A percentile compares a stretch with the other conserved stretches of the same genome.
Evolutionary conservation across 306 rosid species (phyloP).

Genomic region (Abrus pulchellus): DNA sequence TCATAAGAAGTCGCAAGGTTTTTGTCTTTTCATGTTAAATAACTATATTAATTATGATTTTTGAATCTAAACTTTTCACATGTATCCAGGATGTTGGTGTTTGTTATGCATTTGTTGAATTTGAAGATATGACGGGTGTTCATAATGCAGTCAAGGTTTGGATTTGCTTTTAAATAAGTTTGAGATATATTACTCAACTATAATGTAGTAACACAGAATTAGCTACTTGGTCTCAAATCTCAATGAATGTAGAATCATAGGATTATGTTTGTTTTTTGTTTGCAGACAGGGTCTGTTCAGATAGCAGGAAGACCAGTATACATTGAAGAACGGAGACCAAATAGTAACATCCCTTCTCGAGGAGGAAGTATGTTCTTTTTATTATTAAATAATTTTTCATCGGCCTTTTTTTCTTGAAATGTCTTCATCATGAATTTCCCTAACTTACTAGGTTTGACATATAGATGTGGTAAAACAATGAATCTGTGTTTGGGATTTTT

Average conservation of each 20-base stretch:
- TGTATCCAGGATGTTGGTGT: constrained; percentile 91
- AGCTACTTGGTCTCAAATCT: constrained; percentile 24
- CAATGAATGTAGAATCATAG: constrained; percentile 3
- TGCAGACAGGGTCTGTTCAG: constrained; percentile 79
- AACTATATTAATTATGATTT: constrained; percentile 21
- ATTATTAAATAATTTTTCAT: neutral
- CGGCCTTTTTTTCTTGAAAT: neutral
- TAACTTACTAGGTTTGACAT: neutral
- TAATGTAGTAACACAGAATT: neutral
- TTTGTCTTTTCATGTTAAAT: constrained; percentile 38
- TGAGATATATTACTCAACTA: constrained; percentile 18
- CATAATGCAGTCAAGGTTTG: constrained; percentile 91
- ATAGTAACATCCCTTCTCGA: constrained; percentile 82
- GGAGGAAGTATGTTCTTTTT: constrained; percentile 71
- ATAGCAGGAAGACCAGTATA: constrained; percentile 86
- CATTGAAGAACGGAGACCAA: constrained; percentile 97
- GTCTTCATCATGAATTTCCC: constrained; percentile 3
- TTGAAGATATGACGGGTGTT: constrained; percentile 86
- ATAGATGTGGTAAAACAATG: neutral
- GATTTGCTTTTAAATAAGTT: constrained; percentile 27
- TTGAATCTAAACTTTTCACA: constrained; percentile 43
- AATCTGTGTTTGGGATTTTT: neutral
- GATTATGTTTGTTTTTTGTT: constrained; percentile 32
- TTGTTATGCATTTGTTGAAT: constrained; percentile 97
- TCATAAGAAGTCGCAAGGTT: constrained; percentile 96